phyloP scores from a whole-genome alignment of 176 grass and related monocot species.

The Thalia dealbata region DNA sequence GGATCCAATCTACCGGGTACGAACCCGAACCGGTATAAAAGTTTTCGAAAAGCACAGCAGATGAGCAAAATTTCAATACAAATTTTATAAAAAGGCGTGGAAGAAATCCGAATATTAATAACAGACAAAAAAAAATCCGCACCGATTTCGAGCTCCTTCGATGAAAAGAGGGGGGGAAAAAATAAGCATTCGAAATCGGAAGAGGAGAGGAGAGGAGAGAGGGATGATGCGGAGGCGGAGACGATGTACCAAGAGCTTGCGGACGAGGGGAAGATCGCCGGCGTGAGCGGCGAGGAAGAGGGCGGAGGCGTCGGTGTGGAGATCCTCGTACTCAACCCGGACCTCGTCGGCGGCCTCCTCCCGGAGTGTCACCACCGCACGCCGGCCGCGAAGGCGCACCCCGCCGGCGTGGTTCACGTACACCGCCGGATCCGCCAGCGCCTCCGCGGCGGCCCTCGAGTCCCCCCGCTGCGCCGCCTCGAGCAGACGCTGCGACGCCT shows the following conservation, averaged over 20 bases:
- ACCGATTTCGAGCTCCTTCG: background rate
- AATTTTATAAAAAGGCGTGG: background rate
- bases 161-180: background rate
- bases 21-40: background rate
- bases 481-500: constrained; percentile 68
- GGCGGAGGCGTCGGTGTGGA: constrained; percentile 81
- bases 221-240: constrained; percentile 16
- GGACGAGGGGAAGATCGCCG: constrained; percentile 70
- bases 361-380: constrained; percentile 43
- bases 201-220: background rate
- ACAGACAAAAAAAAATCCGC: background rate
- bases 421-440: constrained; percentile 37
- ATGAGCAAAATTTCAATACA: no score
- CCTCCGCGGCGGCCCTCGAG: constrained; percentile 36
- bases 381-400: constrained; percentile 54
- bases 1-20: background rate
- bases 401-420: constrained; percentile 92
- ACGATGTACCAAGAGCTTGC: constrained; percentile 67
- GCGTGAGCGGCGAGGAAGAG: constrained; percentile 93
- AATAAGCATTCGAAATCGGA: background rate
- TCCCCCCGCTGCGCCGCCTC: constrained; percentile 62
- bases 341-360: constrained; percentile 65
- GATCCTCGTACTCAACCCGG: constrained; percentile 49
- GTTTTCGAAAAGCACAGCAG: background rate
- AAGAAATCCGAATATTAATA: background rate